Conservation (phyloP, 129 eudicot genomes). For the Pittosporum tobira region DNA sequence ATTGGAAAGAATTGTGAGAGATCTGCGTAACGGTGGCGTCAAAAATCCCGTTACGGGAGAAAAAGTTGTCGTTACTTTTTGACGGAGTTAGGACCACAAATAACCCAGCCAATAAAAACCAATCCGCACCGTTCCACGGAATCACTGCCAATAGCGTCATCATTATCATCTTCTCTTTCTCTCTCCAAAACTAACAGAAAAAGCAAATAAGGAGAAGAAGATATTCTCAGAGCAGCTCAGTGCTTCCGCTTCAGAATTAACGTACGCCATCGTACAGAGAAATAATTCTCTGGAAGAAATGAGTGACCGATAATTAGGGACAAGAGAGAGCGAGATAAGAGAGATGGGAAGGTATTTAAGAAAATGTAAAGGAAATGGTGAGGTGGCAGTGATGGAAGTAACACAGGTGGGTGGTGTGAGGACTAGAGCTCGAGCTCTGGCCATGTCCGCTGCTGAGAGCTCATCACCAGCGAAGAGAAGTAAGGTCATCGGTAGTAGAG, state of each 20-base stretch:
- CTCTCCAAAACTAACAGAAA: constrained; percentile 29
- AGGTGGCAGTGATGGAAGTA: constrained; percentile 6
- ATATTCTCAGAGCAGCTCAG: constrained; percentile 13
- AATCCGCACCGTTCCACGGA: constrained; percentile 35
- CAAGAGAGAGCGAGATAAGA: constrained; percentile 4
- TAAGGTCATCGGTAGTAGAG: constrained; percentile 32
- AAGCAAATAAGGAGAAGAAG: constrained; percentile 23
- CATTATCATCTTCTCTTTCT: constrained; percentile 30
- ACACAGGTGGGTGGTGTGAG: constrained; percentile 5
- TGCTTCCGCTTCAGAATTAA: constrained; percentile 12
- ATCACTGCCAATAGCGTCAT: constrained; percentile 28
- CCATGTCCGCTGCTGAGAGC: constrained; percentile 8
- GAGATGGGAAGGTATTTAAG: constrained; percentile 21
- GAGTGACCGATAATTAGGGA: neutral
- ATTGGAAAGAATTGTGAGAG: constrained; percentile 9
- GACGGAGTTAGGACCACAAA: constrained; percentile 44
- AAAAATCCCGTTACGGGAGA: constrained; percentile 12
- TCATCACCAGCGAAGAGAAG: constrained; percentile 34
- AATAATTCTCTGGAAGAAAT: no score
- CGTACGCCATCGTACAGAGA: neutral
- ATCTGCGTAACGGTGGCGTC: constrained; percentile 52
- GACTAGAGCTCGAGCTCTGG: constrained; percentile 11
- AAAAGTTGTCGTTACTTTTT: constrained; percentile 21
- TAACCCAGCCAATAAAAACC: constrained; percentile 22
- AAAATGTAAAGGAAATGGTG: constrained; percentile 17